A percentile compares a stretch with the other conserved stretches of the same genome.
These are phyloP conservation scores for Ophioceras dolichostomum DNA, from an alignment of 2,329 filamentous ascomycete genomes.

Conservation along the genomic window DNA sequence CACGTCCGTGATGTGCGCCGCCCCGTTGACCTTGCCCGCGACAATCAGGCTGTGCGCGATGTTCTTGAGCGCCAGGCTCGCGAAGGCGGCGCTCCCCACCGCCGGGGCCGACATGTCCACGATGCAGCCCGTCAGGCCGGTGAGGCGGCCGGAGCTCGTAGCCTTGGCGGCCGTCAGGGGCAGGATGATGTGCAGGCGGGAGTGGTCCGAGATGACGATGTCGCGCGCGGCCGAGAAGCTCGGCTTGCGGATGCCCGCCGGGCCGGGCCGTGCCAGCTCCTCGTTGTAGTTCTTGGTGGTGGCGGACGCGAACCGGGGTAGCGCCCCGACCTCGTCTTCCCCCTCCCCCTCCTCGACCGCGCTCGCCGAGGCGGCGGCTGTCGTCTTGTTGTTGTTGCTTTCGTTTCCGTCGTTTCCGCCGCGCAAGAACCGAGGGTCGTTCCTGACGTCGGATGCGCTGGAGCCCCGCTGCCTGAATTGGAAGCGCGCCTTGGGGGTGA, in stretches of 20 bases:
- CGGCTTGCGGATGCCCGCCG: conserved; percentile 39
- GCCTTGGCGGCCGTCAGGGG: conserved; percentile 58
- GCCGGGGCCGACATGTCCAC: conserved; percentile 68
- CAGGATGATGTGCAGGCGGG: conserved; percentile 62
- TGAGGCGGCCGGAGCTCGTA: conserved; percentile 61
- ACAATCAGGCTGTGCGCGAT: conserved; percentile 62
- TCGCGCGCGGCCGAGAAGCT: conserved; percentile 50
- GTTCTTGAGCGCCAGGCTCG: conserved; percentile 54
- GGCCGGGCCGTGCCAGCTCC: conserved; percentile 30
- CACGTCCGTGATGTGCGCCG: conserved; percentile 71
- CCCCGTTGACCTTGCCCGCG: conserved; percentile 65
- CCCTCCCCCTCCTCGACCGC: conserved; percentile 12
- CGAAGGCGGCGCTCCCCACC: conserved; percentile 50
- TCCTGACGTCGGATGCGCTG: conserved; percentile 19
- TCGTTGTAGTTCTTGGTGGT: conserved; percentile 41
- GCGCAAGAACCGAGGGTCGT: conserved; percentile 27
- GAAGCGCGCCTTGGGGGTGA: conserved; percentile 70
- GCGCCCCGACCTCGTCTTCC: conserved; percentile 23
- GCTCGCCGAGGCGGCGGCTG: neutral
- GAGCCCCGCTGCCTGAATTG: conserved; percentile 48
- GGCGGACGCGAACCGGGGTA: conserved; percentile 17
- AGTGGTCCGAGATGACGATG: conserved; percentile 56
- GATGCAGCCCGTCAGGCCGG: conserved; percentile 56
- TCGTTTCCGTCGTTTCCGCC: too few relatives aligned
- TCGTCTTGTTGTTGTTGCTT: too few relatives aligned